Conservation (phyloP, 371 early-diverging fungal genomes). For the Actinomucor elegans region DNA sequence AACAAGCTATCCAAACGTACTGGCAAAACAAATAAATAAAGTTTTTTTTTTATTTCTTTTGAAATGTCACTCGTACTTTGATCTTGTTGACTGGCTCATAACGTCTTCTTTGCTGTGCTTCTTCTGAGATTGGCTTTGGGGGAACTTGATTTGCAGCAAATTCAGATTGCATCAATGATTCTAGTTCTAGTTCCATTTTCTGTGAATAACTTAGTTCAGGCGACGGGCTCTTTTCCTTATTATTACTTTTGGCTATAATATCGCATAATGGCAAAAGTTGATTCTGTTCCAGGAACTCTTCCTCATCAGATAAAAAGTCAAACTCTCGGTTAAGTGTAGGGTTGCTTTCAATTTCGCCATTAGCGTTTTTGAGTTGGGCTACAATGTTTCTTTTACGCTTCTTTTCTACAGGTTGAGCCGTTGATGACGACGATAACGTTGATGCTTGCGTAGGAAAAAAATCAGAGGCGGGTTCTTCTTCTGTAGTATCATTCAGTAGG, state of each 20-base stretch:
- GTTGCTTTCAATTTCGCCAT: constrained; percentile 13
- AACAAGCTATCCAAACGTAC: constrained; percentile 32
- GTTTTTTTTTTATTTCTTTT: constrained; percentile 7
- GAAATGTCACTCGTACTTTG: constrained; percentile 23
- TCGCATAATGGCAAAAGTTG: background rate
- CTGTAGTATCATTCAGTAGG: background rate
- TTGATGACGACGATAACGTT: background rate
- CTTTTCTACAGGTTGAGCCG: constrained; percentile 5
- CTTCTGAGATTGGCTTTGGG: background rate
- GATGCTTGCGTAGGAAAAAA: background rate
- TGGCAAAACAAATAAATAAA: constrained; percentile 27
- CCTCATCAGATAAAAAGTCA: constrained; percentile 21
- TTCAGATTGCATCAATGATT: constrained; percentile 19
- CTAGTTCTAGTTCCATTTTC: constrained; percentile 24
- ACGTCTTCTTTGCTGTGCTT: constrained; percentile 6
- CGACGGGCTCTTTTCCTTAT: constrained; percentile 6
- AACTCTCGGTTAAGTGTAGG: background rate
- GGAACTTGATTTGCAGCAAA: constrained; percentile 1
- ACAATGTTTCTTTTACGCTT: constrained; percentile 24
- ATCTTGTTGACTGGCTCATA: constrained; percentile 24
- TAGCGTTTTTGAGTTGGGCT: constrained; percentile 20
- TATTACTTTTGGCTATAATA: no score
- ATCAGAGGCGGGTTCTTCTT: background rate
- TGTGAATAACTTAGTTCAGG: constrained; percentile 18
- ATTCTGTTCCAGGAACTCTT: constrained; percentile 2